A percentile compares a stretch with the other conserved stretches of the same genome.
phyloP scores from a whole-genome alignment of 768 basidiomycete genomes.

The Rhodotorula taiwanensis region DNA sequence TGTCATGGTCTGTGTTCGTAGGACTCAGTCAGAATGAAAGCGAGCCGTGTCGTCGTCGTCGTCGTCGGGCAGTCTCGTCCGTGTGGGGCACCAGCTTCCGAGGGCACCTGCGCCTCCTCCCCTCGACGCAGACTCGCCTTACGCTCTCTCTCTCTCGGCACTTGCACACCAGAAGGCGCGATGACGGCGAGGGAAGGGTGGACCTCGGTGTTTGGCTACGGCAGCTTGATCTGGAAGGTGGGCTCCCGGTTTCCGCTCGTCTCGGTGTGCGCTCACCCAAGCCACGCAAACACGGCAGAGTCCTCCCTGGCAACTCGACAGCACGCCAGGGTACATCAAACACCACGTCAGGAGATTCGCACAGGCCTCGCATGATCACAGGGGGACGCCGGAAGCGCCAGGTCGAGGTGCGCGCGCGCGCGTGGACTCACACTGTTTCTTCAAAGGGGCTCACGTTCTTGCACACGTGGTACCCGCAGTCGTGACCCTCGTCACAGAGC shows the following conservation, averaged over 20 bases:
- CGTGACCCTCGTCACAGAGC: slow-evolving; percentile 78
- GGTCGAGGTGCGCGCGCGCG: slow-evolving; percentile 35
- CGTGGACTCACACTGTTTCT: too few species aligned
- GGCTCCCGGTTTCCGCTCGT: not conserved
- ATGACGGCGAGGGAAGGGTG: too few species aligned
- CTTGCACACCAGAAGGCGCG: too few species aligned
- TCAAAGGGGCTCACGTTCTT: too few species aligned
- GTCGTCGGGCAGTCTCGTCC: too few species aligned
- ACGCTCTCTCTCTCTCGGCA: too few species aligned
- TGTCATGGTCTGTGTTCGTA: too few species aligned
- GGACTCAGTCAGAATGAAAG: slow-evolving; percentile 15
- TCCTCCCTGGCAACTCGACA: slow-evolving; percentile 12
- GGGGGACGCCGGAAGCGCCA: slow-evolving; percentile 69
- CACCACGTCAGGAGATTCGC: slow-evolving; percentile 86
- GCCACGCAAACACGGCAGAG: slow-evolving; percentile 18
- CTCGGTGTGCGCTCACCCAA: not conserved
- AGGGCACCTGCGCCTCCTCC: too few species aligned
- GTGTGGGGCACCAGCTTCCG: too few species aligned
- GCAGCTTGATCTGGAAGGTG: slow-evolving; percentile 13
- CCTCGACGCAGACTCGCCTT: too few species aligned
- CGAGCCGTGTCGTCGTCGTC: too few species aligned
- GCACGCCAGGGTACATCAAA: slow-evolving; percentile 76
- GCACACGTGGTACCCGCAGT: slow-evolving; percentile 48
- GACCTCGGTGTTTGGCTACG: not conserved
- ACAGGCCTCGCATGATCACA: slow-evolving; percentile 84